These are phyloP conservation scores for Eucalyptus decipiens DNA, from an alignment of 345 rosid genomes.

Conservation along the genomic window DNA sequence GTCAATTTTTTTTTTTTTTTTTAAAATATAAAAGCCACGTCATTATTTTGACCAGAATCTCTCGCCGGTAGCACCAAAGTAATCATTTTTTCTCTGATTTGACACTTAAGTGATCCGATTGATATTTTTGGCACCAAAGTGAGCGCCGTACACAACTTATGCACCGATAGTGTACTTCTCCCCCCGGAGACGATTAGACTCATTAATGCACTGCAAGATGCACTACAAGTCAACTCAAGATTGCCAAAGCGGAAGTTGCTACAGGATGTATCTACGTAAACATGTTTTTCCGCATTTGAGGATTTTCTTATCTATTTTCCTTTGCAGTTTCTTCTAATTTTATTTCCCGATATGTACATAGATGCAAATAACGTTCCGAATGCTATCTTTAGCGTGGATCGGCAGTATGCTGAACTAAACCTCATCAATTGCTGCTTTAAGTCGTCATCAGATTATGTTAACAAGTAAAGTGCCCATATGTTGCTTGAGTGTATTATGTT, in stretches of 20 bases:
- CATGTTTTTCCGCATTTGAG: background rate
- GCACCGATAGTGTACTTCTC: too few relatives aligned
- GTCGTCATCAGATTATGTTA: background rate
- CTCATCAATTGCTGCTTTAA: background rate
- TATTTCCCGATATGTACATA: background rate
- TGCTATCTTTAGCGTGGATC: background rate
- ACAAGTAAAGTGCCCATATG: background rate
- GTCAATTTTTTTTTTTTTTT: too few relatives aligned
- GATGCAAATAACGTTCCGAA: background rate
- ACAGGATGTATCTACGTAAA: background rate
- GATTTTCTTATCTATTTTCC: background rate
- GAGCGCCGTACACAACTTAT: too few relatives aligned
- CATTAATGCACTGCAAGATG: slow-evolving; percentile 14
- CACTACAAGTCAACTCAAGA: background rate
- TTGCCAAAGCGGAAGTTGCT: background rate
- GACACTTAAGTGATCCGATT: too few relatives aligned
- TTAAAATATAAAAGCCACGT: too few relatives aligned
- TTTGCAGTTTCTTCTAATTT: background rate
- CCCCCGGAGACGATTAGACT: slow-evolving; percentile 38
- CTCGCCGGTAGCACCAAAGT: too few relatives aligned
- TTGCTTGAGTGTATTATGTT: background rate
- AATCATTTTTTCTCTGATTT: too few relatives aligned
- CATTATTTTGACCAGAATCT: too few relatives aligned
- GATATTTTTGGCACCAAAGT: too few relatives aligned
- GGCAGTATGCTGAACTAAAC: background rate